Base-by-base conservation (phyloP, 768 basidiomycete species). In the Termitomyces sp. region DNA sequence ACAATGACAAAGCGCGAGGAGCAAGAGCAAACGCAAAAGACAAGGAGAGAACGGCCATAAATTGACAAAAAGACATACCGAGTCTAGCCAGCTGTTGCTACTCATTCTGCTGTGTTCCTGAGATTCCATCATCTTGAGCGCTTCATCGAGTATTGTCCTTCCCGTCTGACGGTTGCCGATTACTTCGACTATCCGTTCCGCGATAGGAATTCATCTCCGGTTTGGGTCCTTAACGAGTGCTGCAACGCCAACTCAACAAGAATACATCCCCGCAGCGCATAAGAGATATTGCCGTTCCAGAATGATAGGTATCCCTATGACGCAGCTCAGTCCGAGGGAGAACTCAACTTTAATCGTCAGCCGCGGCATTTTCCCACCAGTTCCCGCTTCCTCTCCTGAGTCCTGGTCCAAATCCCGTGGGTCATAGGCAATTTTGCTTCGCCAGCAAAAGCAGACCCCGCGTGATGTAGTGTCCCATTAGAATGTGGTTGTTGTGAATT, bases 261-360 rank as follows among this genome's bases (percentile, higher is more conserved):
- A 66, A 99, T 98, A 71, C 96, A 98, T 5, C 97, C 97, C n/a
- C 97, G 86, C 2, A 99, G 82, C 14, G 96, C 95, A 73, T 99
- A 99, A 0, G 94, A 97, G 64, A 99, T 99, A 74, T 98, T 98
- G 79, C 98, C 96, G 75, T 98, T 98, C 96, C 96, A 98, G 70
- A 98, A 98, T 1, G 94, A 96, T 38, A 98, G 84, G 72, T 98
- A 97, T 36, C 95, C 95, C 75, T 79, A 43, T 6, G 20, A 43
- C 6, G 42, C 2, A 48, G 28, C 30, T 58, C 47, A 59, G 57
- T 42, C 42, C 48, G 38, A 46, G 18, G 14, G 20, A 45, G 22
- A 28, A 45, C 26, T 32, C 30, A 59, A 36, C 54, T 10, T 53
- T 91, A 57, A 99, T 81, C 26, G 96, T 99, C 64, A 99, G 75